Evolutionary conservation across 495 filamentous ascomycete genomes (phyloP).

Genomic region (Podospora conica): DNA sequence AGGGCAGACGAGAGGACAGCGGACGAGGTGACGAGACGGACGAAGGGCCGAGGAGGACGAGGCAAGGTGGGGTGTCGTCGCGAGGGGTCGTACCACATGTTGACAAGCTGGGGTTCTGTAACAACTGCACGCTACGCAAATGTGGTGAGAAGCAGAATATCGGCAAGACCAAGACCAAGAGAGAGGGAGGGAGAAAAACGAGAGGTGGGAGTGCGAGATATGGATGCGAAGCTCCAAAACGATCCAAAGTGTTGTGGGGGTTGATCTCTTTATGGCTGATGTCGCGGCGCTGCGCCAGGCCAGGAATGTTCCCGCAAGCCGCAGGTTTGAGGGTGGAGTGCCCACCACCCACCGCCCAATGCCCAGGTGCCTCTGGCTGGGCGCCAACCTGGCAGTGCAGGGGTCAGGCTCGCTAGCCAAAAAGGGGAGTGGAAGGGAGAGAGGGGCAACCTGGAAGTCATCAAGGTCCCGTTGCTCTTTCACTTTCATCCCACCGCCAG

Average conservation of each 20-base stretch:
- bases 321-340: neutral
- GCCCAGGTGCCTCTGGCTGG: neutral
- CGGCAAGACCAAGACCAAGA: neutral
- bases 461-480: neutral
- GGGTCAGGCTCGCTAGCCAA: neutral
- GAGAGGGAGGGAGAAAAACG: neutral
- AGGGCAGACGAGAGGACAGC: neutral
- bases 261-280: neutral
- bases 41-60: conserved; percentile 10
- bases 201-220: neutral
- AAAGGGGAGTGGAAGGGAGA: neutral
- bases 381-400: neutral
- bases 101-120: conserved; percentile 15
- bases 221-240: neutral
- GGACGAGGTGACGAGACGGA: neutral
- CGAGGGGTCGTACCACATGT: conserved; percentile 28
- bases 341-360: neutral
- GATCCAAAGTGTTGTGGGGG: neutral
- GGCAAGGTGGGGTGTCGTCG: conserved; percentile 11
- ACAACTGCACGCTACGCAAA: conserved; percentile 20
- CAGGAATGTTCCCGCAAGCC: neutral
- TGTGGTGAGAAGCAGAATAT: conserved; percentile 4
- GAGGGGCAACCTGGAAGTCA: neutral
- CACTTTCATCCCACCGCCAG: neutral
- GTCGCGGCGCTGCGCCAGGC: neutral